Base-by-base conservation (phyloP, 2,329 filamentous ascomycete species). In the Epichloe glyceriae region DNA sequence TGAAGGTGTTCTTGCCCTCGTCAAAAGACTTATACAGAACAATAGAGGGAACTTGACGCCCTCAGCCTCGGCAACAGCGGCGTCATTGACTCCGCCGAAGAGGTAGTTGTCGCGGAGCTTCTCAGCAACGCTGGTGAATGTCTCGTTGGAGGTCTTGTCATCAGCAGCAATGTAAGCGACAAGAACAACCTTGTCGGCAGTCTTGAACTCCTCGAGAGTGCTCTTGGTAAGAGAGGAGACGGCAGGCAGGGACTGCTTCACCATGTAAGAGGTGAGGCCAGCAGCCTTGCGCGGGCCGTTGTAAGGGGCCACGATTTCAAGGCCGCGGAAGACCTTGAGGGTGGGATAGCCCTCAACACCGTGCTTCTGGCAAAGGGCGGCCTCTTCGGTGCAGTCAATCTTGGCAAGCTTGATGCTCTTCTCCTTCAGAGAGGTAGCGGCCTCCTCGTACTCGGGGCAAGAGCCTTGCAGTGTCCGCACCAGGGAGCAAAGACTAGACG, bases 391-490 rank as follows among this genome's bases (percentile, higher is more conserved):
- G 79, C 93, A 97, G 76, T 96, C 91, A 61, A 94, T 72, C 82
- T 94, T 93, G 70, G 78, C 85, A 51, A 94, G 77, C 65, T 79
- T 80, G 71, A 93, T 91, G 67, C 86, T 78, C 82, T 91, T 93
- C 72, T 88, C 86, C 78, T 90, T 91, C 57, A 94, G 76, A 34
- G 81, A 77, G 33, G 86, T 90, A 47, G 88, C 88, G 49, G 88
- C 87, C 68, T 87, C 82, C 74, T 94, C 88, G 70, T 93, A 94
- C 73, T 93, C 87, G 66, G 87, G 55, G 86, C 93, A 59, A 98
- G 87, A 54, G 91, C 91, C 79, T 98, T 97, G 86, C 91, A 97
- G 79, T 97, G 91, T 58, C 90, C 91, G 62, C 87, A 95, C 90
- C 91, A 95, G 61, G 91, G 90, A 59, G 91, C 91, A 69, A 88